Base-by-base conservation (phyloP, 2,329 filamentous ascomycete genomes). In the Parastagonospora nodorum region DNA sequence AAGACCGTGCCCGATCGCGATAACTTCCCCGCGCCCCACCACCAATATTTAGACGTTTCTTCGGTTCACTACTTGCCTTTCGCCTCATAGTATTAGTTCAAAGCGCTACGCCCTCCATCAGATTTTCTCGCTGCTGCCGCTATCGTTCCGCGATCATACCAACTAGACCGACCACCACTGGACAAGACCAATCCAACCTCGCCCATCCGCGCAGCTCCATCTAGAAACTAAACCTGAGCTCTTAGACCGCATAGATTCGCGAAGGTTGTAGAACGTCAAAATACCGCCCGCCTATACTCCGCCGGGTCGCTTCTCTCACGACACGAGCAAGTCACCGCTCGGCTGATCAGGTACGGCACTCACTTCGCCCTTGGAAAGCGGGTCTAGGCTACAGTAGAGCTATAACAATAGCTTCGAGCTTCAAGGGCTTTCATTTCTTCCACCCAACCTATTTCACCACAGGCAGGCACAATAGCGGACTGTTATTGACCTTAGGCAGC, bases 1-100 rank as follows among this genome's bases (percentile, higher is more conserved):
- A 48, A 52, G 49, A 29, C 56, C 58, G 56, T 60, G 58, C 58
- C 51, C 51, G 29, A 48, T 45, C 37, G 50, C 48, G 45, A 60
- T 45, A 49, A 38, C 52, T 51, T 54, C 54, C 48, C 48, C 19
- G 14, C 35, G 19, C 49, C 50, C 50, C 49, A 33, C 49, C 40
- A 19, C 16, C n/a, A 40, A 40, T 16, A 32, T 28, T 36, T 48
- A 35, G 19, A 29, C 41, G 33, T 19, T 38, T 15, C 10, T 6
- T 31, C 33, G 16, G 46, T 36, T 35, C 42, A 52, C 19, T 24
- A 24, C 19, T 24, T 24, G 19, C 5, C 19, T 24, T 43, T 35
- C 35, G 15, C 30, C 28, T 40, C 15, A 24, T 24, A 3, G 19
- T 24, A 24, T 5, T 5, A 24, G 5, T 24, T 24, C 19, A 24